Conservation (phyloP, 345 rosid species). For the Pelargonium nanum region DNA sequence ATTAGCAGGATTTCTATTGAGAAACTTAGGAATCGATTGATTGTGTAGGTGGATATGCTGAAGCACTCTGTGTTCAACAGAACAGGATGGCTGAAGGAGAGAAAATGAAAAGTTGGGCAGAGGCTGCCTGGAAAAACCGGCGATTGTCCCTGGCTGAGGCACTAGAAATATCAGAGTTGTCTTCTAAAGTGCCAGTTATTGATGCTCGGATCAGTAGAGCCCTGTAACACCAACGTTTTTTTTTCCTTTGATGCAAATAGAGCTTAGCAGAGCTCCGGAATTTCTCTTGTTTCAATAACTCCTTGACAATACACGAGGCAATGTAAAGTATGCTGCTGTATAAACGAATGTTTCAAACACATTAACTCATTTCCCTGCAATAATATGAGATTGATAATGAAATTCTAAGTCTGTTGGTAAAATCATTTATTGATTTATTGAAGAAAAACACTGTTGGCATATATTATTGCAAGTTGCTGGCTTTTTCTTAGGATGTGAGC, state of each 20-base stretch:
- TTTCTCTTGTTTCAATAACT: no score
- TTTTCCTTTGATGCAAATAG: background rate
- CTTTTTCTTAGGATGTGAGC: no score
- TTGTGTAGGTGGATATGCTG: slow-evolving; percentile 63
- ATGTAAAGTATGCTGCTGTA: background rate
- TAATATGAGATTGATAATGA: background rate
- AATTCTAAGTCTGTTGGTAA: background rate
- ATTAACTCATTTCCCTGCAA: background rate
- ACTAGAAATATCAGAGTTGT: background rate
- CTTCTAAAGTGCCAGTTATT: slow-evolving; percentile 29
- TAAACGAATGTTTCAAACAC: background rate
- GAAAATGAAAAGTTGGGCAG: slow-evolving; percentile 77
- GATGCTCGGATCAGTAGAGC: slow-evolving; percentile 56
- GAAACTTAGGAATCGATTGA: background rate
- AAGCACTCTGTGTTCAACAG: slow-evolving; percentile 55
- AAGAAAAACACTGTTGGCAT: background rate
- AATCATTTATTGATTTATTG: no score
- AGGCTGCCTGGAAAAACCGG: slow-evolving; percentile 17
- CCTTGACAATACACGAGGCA: background rate
- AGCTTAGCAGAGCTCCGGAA: background rate
- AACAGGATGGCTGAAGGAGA: slow-evolving; percentile 74
- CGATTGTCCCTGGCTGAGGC: background rate
- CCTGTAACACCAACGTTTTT: slow-evolving; percentile 17
- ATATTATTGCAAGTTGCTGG: background rate
- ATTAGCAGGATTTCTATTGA: background rate